Conservation (phyloP, 805 yeast genomes). For the Monosporozyma yasuniensis region DNA sequence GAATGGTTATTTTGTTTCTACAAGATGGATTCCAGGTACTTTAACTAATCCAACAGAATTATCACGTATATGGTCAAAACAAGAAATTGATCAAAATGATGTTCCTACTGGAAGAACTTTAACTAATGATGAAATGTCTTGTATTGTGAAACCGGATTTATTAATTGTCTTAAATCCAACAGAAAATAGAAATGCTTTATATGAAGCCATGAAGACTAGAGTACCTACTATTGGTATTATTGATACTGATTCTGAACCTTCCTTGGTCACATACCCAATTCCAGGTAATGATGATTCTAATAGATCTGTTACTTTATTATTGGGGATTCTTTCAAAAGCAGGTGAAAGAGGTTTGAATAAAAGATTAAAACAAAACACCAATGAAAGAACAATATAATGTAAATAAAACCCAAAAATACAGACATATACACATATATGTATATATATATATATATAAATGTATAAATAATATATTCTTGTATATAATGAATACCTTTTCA, state of each 20-base stretch:
- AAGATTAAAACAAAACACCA: constrained; percentile 32
- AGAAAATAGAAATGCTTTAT: constrained; percentile 70
- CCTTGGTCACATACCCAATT: constrained; percentile 83
- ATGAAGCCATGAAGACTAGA: constrained; percentile 72
- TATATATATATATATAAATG: background rate
- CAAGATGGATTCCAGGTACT: constrained; percentile 92
- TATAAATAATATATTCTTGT: constrained; percentile 1
- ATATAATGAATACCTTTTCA: background rate
- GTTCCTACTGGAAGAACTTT: constrained; percentile 52
- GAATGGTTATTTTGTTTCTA: constrained; percentile 71
- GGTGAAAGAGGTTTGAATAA: constrained; percentile 67
- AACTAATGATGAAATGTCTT: constrained; percentile 38
- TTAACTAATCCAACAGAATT: constrained; percentile 76
- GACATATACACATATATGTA: background rate
- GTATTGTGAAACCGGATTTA: constrained; percentile 77
- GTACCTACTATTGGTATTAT: constrained; percentile 90
- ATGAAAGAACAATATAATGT: background rate
- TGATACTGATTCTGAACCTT: constrained; percentile 90
- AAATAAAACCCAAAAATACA: background rate
- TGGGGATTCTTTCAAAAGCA: constrained; percentile 78
- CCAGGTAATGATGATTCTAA: constrained; percentile 93
- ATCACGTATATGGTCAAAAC: constrained; percentile 48
- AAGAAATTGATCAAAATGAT: constrained; percentile 71
- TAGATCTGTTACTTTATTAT: constrained; percentile 68
- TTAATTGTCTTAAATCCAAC: constrained; percentile 80